Conservation (phyloP, 768 basidiomycete genomes). For the Termitomyces sp. region DNA sequence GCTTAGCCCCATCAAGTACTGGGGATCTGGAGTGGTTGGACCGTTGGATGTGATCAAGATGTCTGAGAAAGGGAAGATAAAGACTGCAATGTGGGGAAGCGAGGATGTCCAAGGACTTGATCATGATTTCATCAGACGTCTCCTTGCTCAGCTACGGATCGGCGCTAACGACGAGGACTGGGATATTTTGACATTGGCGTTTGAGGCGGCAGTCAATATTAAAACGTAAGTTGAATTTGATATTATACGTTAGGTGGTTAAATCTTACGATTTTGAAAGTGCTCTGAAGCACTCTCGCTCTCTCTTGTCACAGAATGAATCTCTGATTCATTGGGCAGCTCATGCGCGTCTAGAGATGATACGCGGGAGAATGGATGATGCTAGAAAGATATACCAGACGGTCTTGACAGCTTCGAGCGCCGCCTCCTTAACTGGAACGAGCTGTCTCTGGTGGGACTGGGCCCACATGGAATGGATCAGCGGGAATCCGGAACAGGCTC, state of each 20-base stretch:
- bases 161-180: conserved; percentile 51
- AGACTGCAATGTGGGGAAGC: conserved; percentile 31
- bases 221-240: conserved; percentile 42
- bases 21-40: conserved; percentile 49
- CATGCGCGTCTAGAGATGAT: conserved; percentile 70
- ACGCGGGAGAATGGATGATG: conserved; percentile 60
- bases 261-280: conserved; percentile 29
- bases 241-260: background rate
- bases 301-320: conserved; percentile 56
- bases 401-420: conserved; percentile 46
- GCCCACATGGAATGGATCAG: conserved; percentile 79
- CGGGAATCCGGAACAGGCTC: conserved; percentile 41
- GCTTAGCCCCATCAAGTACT: conserved; percentile 66
- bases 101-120: conserved; percentile 51
- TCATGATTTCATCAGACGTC: conserved; percentile 40
- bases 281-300: conserved; percentile 65
- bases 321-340: conserved; percentile 63
- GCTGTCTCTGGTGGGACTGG: conserved; percentile 76
- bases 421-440: conserved; percentile 27
- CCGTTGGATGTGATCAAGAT: conserved; percentile 42
- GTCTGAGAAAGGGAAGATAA: conserved; percentile 19
- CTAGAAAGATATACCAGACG: conserved; percentile 73
- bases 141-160: conserved; percentile 55
- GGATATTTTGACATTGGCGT: conserved; percentile 62
- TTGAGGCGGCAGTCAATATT: conserved; percentile 53